Base-by-base conservation (phyloP, 2,329 filamentous ascomycete species). In the Fusarium buxicola region DNA sequence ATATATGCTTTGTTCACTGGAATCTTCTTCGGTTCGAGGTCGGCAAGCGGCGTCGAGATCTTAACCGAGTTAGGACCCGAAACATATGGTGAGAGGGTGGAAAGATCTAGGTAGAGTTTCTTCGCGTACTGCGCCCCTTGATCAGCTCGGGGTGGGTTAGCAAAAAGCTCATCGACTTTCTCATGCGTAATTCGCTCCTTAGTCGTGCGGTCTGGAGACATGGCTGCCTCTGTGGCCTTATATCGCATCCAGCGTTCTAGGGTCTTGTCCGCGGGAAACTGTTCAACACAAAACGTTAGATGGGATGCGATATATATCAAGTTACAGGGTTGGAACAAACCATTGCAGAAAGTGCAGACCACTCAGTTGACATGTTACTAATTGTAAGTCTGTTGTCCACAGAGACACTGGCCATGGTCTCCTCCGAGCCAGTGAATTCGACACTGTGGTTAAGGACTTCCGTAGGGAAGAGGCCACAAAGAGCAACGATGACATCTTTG, bases 21-120 rank as follows among this genome's bases (percentile, higher is more conserved):
- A 76, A 97, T 95, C 65, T 90, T 78, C 71, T 94, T 81, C 0
- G 83, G 74, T 66, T 89, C 89, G 2, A 97, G 84, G 48, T 94
- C 87, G 12, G 80, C 79, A 1, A 97, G 77, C 1, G 93, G 92
- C 0, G 90, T 96, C 0, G 90, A 87, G 1, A 96, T 80, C 77
- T 97, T 97, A 74, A 96, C 92, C 0, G 90, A 93, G 78, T 97
- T 96, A 1, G 94, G 93, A 0, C 94, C 93, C 0, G 92, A 84
- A 11, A 97, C 88, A 63, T 91, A 94, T 0, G 93, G 92, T 1
- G 91, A 89, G 3, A 97, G 84, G 0, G 92, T 93, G 0, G 89
- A 91, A 3, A 97, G 84, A 74, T 96, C 86, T 18, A 96, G 81
- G 75, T 90, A 92, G 1, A 96, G 82, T 34, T 87, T 80, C 77